Conservation (phyloP, 192 early-diverging fungal genomes). For the Geosiphon pyriformis region DNA sequence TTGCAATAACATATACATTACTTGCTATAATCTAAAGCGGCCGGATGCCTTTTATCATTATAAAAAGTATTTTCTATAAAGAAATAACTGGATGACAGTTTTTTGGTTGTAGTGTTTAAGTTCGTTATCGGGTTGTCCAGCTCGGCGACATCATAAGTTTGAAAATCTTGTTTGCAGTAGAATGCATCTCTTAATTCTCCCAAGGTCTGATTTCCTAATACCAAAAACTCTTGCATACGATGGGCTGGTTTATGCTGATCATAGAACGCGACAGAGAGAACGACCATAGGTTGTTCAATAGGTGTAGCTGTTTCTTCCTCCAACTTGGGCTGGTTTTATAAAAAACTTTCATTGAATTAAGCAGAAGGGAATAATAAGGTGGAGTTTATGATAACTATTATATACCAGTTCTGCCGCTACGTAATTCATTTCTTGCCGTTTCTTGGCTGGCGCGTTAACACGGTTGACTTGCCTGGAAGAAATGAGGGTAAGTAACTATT, state of each 20-base stretch:
- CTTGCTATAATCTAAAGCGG: constrained; percentile 63
- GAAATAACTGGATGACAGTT: constrained; percentile 62
- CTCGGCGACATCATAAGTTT: constrained; percentile 36
- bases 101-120: constrained; percentile 47
- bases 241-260: constrained; percentile 45
- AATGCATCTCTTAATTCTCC: constrained; percentile 65
- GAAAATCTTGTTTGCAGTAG: constrained; percentile 63
- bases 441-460: background rate
- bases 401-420: background rate
- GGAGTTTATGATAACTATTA: background rate
- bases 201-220: constrained; percentile 65
- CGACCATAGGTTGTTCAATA: constrained; percentile 33
- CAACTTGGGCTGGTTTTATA: background rate
- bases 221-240: constrained; percentile 57
- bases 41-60: constrained; percentile 56
- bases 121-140: constrained; percentile 16
- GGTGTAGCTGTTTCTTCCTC: background rate
- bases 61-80: constrained; percentile 76
- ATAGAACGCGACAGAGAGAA: constrained; percentile 61
- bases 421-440: constrained; percentile 15
- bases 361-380: background rate
- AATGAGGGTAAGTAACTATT: background rate
- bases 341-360: background rate
- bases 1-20: too few species aligned
- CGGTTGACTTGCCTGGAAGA: background rate